A percentile compares a stretch with the other conserved stretches of the same genome.
These are phyloP conservation scores for Dioscorea cayenensis DNA, from an alignment of 116 monocot species.

Conservation along the genomic window DNA sequence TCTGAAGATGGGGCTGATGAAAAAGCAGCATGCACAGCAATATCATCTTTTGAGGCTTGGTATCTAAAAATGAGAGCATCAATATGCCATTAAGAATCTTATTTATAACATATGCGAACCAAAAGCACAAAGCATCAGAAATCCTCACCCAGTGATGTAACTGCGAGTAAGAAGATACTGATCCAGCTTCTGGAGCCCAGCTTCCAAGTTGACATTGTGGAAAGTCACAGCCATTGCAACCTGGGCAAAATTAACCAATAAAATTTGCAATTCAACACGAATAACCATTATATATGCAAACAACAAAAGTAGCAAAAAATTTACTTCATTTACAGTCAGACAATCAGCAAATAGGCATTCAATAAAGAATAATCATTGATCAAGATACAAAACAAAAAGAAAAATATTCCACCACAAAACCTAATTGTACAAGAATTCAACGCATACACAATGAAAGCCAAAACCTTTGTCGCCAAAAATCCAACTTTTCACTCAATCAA, in stretches of 20 bases:
- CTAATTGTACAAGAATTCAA: neutral
- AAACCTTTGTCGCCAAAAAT: too few relatives aligned
- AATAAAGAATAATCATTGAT: neutral
- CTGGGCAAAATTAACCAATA: neutral
- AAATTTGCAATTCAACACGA: neutral
- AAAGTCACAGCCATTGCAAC: conserved; percentile 33
- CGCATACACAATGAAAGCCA: neutral
- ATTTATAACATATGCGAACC: neutral
- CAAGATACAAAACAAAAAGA: neutral
- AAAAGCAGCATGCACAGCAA: conserved; percentile 23
- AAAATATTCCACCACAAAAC: neutral
- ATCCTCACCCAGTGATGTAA: conserved; percentile 32
- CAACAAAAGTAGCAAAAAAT: neutral
- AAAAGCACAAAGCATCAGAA: neutral
- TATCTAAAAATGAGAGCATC: conserved; percentile 20
- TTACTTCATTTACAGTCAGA: neutral
- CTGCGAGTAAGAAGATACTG: conserved; percentile 40
- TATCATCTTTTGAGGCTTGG: conserved; percentile 53
- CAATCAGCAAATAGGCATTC: neutral
- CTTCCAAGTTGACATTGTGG: conserved; percentile 11
- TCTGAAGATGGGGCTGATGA: conserved; percentile 12
- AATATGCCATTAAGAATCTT: neutral
- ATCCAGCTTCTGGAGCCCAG: conserved; percentile 37
- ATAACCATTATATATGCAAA: neutral
- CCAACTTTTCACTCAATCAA: neutral